These are phyloP conservation scores for Fallopia convolvulus DNA, from an alignment of 148 eudicot genomes.

Conservation along the genomic window DNA sequence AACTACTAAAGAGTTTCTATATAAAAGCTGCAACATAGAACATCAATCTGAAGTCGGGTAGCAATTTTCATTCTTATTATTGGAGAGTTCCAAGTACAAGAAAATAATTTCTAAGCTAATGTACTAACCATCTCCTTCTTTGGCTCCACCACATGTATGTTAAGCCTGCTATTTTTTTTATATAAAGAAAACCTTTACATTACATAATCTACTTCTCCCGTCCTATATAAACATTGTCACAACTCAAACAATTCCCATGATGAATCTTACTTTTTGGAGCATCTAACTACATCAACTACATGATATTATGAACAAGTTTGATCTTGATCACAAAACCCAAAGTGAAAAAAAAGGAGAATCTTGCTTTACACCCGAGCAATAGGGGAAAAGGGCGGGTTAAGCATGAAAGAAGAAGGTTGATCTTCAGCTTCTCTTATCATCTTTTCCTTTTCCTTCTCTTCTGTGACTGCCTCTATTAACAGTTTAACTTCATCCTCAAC, in stretches of 20 bases:
- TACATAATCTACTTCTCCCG: conserved; percentile 5
- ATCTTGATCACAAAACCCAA: conserved; percentile 3
- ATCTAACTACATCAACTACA: not conserved
- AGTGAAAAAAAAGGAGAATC: not conserved
- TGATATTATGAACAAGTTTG: not conserved
- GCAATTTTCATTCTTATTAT: not conserved
- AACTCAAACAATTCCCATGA: not conserved
- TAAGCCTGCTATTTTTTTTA: not conserved
- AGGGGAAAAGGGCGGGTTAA: conserved; percentile 94
- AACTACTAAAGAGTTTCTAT: not conserved
- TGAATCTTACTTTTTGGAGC: not conserved
- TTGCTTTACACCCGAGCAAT: conserved; percentile 56
- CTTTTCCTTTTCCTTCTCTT: conserved; percentile 48
- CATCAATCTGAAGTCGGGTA: not conserved
- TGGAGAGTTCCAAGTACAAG: not conserved
- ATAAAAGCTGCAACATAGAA: not conserved
- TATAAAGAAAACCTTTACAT: not conserved
- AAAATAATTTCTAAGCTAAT: not conserved
- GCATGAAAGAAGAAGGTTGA: conserved; percentile 40
- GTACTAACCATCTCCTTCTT: not conserved
- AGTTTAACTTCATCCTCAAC: conserved; percentile 60
- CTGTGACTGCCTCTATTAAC: conserved; percentile 49
- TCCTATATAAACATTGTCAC: not conserved
- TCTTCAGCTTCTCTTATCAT: conserved; percentile 29
- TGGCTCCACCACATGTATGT: not conserved